phyloP scores from a whole-genome alignment of 2,329 filamentous ascomycete genomes.

The Colletotrichum liaoningense region DNA sequence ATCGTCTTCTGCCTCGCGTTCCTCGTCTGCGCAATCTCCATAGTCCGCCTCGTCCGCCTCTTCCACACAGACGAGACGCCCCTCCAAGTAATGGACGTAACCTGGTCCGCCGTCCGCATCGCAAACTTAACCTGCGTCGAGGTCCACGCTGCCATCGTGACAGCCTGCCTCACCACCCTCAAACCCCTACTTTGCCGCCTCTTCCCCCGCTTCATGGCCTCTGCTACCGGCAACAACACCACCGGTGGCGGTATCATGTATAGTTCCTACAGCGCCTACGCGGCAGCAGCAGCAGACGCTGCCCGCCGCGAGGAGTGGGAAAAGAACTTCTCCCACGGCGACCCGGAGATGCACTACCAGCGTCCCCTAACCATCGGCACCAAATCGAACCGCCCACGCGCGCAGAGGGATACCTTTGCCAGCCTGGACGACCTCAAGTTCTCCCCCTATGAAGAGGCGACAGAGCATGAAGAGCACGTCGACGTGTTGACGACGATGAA shows the following conservation, averaged over 20 bases:
- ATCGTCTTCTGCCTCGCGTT: conserved; percentile 55
- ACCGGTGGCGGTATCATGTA: background rate
- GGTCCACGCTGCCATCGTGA: conserved; percentile 49
- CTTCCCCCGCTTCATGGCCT: conserved; percentile 39
- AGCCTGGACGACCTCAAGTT: conserved; percentile 6
- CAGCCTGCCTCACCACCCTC: conserved; percentile 50
- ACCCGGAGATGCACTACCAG: conserved; percentile 11
- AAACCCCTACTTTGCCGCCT: conserved; percentile 51
- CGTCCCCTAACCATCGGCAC: conserved; percentile 39
- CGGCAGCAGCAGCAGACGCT: conserved; percentile 9
- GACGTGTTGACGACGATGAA: conserved; percentile 4
- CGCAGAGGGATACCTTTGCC: conserved; percentile 20
- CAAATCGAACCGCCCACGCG: conserved; percentile 11
- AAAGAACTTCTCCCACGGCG: conserved; percentile 29
- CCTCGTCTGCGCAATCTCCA: conserved; percentile 51
- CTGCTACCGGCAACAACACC: background rate
- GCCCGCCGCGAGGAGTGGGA: conserved; percentile 25
- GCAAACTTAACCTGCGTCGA: conserved; percentile 50
- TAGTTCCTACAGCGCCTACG: background rate
- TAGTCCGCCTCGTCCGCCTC: conserved; percentile 45
- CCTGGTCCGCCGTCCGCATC: conserved; percentile 43
- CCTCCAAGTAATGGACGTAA: conserved; percentile 39
- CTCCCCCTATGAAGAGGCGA: background rate
- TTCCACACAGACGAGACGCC: conserved; percentile 34
- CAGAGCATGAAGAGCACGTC: conserved; percentile 14